Percentiles rank a stretch among this genome's conserved stretches.
phyloP scores from a whole-genome alignment of 805 yeast species.

The Wickerhamomyces sydowiorum region DNA sequence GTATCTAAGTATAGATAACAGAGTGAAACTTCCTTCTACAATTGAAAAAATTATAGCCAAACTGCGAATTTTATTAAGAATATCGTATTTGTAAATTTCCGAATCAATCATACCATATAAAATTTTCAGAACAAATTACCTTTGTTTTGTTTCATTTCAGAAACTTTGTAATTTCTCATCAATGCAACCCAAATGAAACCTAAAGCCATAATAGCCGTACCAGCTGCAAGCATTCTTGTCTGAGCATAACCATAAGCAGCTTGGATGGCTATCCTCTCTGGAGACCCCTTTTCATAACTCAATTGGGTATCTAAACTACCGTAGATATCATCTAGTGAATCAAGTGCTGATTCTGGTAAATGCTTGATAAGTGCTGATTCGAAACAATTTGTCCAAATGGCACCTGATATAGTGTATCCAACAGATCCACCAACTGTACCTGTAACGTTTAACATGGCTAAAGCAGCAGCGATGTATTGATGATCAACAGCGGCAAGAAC shows the following conservation, averaged over 20 bases:
- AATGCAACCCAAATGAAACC: not conserved
- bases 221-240: not conserved
- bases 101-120: no score
- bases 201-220: not conserved
- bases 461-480: not conserved
- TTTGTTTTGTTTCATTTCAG: not conserved
- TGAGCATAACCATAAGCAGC: not conserved
- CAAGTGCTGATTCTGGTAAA: not conserved
- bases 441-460: not conserved
- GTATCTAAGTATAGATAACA: no score
- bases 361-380: not conserved
- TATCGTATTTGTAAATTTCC: no score
- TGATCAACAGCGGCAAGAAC: not conserved
- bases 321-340: not conserved
- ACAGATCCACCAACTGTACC: not conserved
- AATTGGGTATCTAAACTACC: not conserved
- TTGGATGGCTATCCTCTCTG: not conserved
- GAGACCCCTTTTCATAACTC: not conserved
- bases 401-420: not conserved
- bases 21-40: no score
- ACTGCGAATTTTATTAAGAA: no score
- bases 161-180: not conserved
- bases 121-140: not conserved
- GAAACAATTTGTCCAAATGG: not conserved
- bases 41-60: no score